Percentiles rank a stretch among this genome's conserved stretches.
phyloP scores from a whole-genome alignment of 1,284 basidiomycete species.

The Ustilago vetiveriae region DNA sequence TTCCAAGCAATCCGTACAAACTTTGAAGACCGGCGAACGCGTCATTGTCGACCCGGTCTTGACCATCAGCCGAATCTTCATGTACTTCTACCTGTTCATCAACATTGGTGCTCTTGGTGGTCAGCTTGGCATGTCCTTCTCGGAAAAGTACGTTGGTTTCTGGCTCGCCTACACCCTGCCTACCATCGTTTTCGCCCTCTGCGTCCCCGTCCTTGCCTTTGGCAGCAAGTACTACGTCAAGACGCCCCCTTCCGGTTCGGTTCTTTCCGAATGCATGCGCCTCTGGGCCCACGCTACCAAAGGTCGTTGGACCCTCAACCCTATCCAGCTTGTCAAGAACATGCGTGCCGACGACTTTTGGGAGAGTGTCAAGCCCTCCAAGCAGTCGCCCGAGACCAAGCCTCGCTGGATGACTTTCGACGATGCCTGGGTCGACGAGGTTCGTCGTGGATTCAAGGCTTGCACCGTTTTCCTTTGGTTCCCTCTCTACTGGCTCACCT shows the following conservation, averaged over 20 bases:
- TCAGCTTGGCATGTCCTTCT: slow-evolving; percentile 68
- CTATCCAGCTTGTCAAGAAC: slow-evolving; percentile 54
- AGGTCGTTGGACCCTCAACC: slow-evolving; percentile 67
- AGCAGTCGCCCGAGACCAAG: slow-evolving; percentile 67
- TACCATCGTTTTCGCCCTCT: slow-evolving; percentile 69
- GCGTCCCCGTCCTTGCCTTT: slow-evolving; percentile 75
- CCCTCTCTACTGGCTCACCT: slow-evolving; percentile 70
- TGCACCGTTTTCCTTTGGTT: slow-evolving; percentile 83
- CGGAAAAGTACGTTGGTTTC: slow-evolving; percentile 69
- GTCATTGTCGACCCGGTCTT: slow-evolving; percentile 82
- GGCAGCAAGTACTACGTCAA: slow-evolving; percentile 76
- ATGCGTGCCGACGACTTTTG: slow-evolving; percentile 76
- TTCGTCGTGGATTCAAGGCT: slow-evolving; percentile 82
- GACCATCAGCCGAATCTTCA: slow-evolving; percentile 70
- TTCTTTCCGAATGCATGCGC: slow-evolving; percentile 73
- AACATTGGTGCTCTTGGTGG: slow-evolving; percentile 64
- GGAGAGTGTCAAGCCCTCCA: slow-evolving; percentile 78
- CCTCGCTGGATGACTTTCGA: slow-evolving; percentile 70
- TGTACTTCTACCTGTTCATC: slow-evolving; percentile 67
- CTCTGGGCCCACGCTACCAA: slow-evolving; percentile 63
- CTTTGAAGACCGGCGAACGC: slow-evolving; percentile 74
- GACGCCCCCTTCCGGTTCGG: slow-evolving; percentile 81
- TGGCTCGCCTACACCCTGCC: slow-evolving; percentile 69
- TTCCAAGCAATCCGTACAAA: slow-evolving; percentile 55
- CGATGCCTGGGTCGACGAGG: slow-evolving; percentile 78